Evolutionary conservation across 257 asterid species (phyloP).

Genomic region (Jaltomata sinuosa): DNA sequence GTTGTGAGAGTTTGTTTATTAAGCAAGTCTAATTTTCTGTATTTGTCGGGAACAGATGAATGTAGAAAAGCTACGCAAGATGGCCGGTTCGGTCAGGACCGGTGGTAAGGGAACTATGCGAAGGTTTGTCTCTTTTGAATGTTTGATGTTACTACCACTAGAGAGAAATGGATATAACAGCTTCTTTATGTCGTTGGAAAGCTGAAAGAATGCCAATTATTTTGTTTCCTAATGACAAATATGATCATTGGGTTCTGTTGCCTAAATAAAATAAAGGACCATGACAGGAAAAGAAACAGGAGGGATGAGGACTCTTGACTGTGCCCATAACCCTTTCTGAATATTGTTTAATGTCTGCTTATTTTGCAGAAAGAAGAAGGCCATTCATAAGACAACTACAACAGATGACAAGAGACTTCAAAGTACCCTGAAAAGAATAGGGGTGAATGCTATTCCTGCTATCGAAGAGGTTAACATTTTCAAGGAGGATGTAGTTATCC

Average conservation of each 20-base stretch:
- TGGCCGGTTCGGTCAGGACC: constrained; percentile 70
- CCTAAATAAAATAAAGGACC: too few relatives aligned
- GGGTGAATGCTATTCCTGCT: constrained; percentile 63
- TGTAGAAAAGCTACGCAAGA: constrained; percentile 58
- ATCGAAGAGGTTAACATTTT: constrained; percentile 70
- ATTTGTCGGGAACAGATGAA: constrained; percentile 42
- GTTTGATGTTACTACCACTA: background rate
- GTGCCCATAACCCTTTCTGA: too few relatives aligned
- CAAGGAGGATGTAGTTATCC: constrained; percentile 68
- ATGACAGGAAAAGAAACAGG: too few relatives aligned
- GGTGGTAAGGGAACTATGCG: constrained; percentile 77
- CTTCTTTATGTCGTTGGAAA: too few relatives aligned
- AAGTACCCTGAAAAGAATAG: constrained; percentile 66
- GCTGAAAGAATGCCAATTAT: too few relatives aligned
- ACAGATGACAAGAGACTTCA: constrained; percentile 71
- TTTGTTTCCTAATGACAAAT: too few relatives aligned
- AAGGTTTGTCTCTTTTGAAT: constrained; percentile 32
- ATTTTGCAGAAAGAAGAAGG: constrained; percentile 63
- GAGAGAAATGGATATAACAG: too few relatives aligned
- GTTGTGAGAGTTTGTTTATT: background rate
- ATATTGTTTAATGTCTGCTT: background rate
- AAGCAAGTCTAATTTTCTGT: background rate
- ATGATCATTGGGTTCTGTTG: too few relatives aligned
- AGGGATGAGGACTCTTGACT: background rate
- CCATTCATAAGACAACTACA: constrained; percentile 66